Evolutionary conservation across 345 rosid species (phyloP).

Genomic region (Microthlaspi erraticum): DNA sequence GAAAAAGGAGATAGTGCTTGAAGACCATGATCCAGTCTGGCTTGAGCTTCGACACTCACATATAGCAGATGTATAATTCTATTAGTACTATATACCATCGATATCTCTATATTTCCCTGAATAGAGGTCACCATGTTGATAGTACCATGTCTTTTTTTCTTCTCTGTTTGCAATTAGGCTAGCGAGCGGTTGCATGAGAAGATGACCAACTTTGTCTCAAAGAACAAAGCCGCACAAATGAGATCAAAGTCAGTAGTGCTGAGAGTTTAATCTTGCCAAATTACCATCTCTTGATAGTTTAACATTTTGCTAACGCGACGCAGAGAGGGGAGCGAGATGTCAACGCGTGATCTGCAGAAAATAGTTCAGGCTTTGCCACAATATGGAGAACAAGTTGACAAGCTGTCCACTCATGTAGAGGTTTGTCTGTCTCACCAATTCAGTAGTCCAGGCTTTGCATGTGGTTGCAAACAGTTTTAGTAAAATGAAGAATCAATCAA

Average conservation of each 20-base stretch:
- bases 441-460: no score
- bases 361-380: constrained; percentile 94
- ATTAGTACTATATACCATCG: no score
- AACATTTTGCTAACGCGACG: constrained; percentile 22
- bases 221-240: constrained; percentile 96
- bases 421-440: constrained; percentile 44
- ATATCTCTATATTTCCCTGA: constrained; percentile 33
- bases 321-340: constrained; percentile 84
- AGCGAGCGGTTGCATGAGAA: constrained; percentile 92
- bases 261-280: constrained; percentile 7
- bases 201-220: constrained; percentile 77
- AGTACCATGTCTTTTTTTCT: constrained; percentile 26
- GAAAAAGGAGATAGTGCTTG: constrained; percentile 81
- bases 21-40: constrained; percentile 91
- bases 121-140: constrained; percentile 25
- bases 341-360: constrained; percentile 92
- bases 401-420: constrained; percentile 93
- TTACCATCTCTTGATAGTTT: not conserved
- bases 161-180: constrained; percentile 56
- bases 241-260: constrained; percentile 53
- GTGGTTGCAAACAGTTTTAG: constrained; percentile 32
- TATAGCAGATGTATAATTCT: constrained; percentile 72
- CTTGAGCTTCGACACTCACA: constrained; percentile 92
- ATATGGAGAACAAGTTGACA: constrained; percentile 81
- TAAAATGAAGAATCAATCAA: no score